Percentiles rank a stretch among this genome's conserved stretches.
These are phyloP conservation scores for Plectranthus barbatus DNA, from an alignment of 257 asterid genomes.

Conservation along the genomic window DNA sequence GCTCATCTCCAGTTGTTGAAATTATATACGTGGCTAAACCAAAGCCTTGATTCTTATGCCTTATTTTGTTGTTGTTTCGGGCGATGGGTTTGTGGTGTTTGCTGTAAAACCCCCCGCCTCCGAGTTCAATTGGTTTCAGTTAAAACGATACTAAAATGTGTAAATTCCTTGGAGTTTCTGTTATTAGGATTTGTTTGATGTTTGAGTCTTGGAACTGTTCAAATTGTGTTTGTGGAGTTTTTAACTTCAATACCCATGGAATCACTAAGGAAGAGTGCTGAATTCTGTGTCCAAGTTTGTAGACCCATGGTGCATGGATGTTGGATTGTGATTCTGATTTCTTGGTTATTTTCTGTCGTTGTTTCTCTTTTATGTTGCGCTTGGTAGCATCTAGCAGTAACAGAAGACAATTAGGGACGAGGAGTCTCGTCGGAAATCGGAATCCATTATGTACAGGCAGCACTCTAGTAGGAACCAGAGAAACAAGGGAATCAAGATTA, in stretches of 20 bases:
- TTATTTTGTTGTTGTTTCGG: conserved; percentile 13
- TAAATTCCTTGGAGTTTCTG: background rate
- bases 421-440: no score
- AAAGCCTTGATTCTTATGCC: background rate
- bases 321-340: background rate
- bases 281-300: background rate
- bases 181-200: background rate
- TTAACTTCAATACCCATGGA: background rate
- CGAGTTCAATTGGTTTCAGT: conserved; percentile 12
- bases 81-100: conserved; percentile 21
- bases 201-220: background rate
- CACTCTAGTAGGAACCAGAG: conserved; percentile 63
- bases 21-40: background rate
- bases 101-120: conserved; percentile 15
- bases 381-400: conserved; percentile 13
- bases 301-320: background rate
- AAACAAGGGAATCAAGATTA: conserved; percentile 53
- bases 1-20: no score
- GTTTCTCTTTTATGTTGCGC: background rate
- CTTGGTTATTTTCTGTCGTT: background rate
- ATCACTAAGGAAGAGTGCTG: background rate
- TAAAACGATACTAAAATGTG: background rate
- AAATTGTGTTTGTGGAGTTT: background rate
- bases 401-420: conserved; percentile 4
- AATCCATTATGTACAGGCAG: conserved; percentile 62